Conservation (phyloP, 805 yeast genomes). For the Candida verbasci region DNA sequence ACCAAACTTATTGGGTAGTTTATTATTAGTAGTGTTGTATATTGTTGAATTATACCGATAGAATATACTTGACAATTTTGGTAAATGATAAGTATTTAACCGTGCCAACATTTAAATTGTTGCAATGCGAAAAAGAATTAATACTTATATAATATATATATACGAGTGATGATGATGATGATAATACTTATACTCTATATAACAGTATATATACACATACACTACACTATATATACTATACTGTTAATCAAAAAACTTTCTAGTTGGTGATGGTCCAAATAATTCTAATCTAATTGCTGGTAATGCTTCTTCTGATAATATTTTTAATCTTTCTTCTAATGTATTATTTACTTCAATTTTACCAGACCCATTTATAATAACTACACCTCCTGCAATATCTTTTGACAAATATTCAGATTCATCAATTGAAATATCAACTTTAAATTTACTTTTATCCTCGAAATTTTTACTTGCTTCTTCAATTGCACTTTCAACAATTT, state of each 20-base stretch:
- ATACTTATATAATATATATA: too few species aligned
- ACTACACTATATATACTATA: neutral
- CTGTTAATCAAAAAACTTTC: conserved; percentile 82
- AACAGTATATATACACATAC: too few species aligned
- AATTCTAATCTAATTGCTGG: conserved; percentile 90
- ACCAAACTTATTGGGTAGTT: neutral
- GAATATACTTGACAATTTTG: conserved; percentile 4
- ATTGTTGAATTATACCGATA: neutral
- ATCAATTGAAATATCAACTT: conserved; percentile 52
- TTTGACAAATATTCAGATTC: conserved; percentile 56
- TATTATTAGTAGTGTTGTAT: too few species aligned
- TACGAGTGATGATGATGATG: too few species aligned
- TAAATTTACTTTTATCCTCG: conserved; percentile 55
- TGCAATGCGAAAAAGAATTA: neutral
- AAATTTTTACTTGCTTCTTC: conserved; percentile 60
- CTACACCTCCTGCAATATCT: conserved; percentile 80
- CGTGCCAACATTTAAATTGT: neutral
- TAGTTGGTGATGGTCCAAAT: conserved; percentile 77
- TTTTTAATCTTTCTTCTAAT: conserved; percentile 84
- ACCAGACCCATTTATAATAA: conserved; percentile 65
- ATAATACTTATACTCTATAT: too few species aligned
- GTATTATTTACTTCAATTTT: conserved; percentile 91
- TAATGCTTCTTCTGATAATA: conserved; percentile 77
- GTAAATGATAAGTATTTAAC: neutral
- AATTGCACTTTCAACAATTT: conserved; percentile 55